These are phyloP conservation scores for Camellia lanceoleosa DNA, from an alignment of 148 eudicot genomes.

Conservation along the genomic window DNA sequence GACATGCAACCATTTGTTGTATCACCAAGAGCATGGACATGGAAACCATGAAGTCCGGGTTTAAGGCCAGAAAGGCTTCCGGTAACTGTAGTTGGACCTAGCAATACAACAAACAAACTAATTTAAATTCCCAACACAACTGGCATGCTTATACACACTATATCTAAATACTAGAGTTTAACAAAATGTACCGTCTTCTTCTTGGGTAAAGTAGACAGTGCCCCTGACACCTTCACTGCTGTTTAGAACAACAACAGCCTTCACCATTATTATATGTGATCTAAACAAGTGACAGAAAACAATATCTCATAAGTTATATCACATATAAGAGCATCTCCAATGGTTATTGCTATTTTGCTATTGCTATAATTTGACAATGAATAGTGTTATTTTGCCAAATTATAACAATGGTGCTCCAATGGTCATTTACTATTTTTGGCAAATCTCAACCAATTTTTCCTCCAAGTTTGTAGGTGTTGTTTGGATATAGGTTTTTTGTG, in stretches of 20 bases:
- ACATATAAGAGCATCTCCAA: constrained; percentile 5
- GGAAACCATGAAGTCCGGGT: constrained; percentile 93
- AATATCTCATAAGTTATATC: neutral
- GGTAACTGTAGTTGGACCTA: constrained; percentile 76
- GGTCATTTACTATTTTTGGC: too few relatives aligned
- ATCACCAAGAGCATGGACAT: constrained; percentile 95
- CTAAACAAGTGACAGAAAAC: constrained; percentile 30
- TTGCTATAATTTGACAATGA: too few relatives aligned
- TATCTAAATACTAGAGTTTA: neutral
- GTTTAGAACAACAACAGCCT: constrained; percentile 78
- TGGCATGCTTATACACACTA: neutral
- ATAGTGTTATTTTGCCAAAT: too few relatives aligned
- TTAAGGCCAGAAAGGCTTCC: constrained; percentile 76
- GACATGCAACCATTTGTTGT: constrained; percentile 97
- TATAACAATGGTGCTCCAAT: too few relatives aligned
- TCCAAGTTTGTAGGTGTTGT: too few relatives aligned
- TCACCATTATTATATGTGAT: constrained; percentile 74
- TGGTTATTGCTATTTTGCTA: too few relatives aligned
- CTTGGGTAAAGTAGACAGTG: constrained; percentile 67
- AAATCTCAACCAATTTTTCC: too few relatives aligned
- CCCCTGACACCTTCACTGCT: constrained; percentile 72
- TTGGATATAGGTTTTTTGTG: too few relatives aligned
- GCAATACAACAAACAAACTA: constrained; percentile 5
- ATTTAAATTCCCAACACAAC: neutral
- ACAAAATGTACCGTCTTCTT: constrained; percentile 60